Base-by-base conservation (phyloP, 805 yeast genomes). In the Yarrowia keelungensis region DNA sequence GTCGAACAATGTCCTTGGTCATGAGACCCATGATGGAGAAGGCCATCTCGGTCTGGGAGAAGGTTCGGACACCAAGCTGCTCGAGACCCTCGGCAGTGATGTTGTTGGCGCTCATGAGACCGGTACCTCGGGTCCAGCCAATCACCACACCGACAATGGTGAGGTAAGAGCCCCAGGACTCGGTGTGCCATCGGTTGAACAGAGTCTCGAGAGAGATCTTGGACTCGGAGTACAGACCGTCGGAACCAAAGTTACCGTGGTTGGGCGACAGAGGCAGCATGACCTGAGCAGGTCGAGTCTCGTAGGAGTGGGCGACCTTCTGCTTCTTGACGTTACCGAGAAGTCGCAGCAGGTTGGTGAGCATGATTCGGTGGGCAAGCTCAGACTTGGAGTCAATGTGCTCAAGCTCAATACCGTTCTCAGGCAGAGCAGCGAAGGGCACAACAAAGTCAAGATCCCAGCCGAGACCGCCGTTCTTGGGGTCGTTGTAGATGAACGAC, bases 121-220 rank as follows among this genome's bases (percentile, higher is more conserved):
- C 99, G 70, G 99, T 95, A 81, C 99, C 99, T 86, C 99, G 91
- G 72, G 99, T 95, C 99, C 99, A 95, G 79, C 99, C 99, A 80
- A 95, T 95, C 73, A 95, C 86, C 56, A 99, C 98, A 84, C 99
- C 99, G 81, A 98, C 93, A 71, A 95, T 84, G 70, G 98, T 95
- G 82, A 95, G 87, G 83, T 91, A 95, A 73, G 90, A 83, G 56
- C 89, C 88, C 99, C 99, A 95, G 70, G 92, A 90, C 84, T 95
- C 99, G 59, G 99, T 93, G 81, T 89, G 85, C 99, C 99, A 95
- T 86, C 98, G 91, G 89, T 94, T 94, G 87, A 95, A 92, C 78
- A 95, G 83, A 41, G 98, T 94, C 83, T 95, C 99, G 74, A 95
- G 84, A 50, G 97, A 91, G 70, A 94, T 83, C 85, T 95, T 95